Evolutionary conservation across 352 stramenopile genomes (phyloP), one percentile per base, ranked within the genome.

Genomic region (Phytophthora cactorum): DNA sequence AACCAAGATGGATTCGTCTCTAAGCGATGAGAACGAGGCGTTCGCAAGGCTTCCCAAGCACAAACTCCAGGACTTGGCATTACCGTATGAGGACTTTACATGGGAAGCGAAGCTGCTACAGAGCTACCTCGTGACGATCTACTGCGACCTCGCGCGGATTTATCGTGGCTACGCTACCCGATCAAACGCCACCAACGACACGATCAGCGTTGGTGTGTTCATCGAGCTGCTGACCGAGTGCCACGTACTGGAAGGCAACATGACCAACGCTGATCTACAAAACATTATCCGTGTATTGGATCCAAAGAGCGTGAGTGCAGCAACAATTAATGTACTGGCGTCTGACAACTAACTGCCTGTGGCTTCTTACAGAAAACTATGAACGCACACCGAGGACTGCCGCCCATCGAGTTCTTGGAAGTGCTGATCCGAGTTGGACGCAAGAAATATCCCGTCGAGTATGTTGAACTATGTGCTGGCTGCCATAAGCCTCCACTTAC

Each of bases 71-170:
- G 84, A 92, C 53, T 57, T 92, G 34, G 72, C 76, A 17, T 56
- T 89, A 15, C 72, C 81, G 5, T 89, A 84, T 25, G 84, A 92
- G 28, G 81, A 92, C 47, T 87, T 90, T 53, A 47, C 57, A 10
- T 92, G 86, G 86, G 86, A 93, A 39, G 56, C 67, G 14, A 91
- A 93, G 63, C 68, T 93, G 47, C 71, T 93, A 47, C 86, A 93
- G 60, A 90, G 75, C 34, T 92, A 83, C 50, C 52, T 93, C 15
- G 65, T 80, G 31, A 90, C 80, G 9, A 79, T 90, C 52, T 81
- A 88, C 68, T 90, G 82, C 58, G 86, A 92, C 52, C 74, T 94
- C 12, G 84, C 77, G 29, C 81, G 86, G 5, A 94, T 92, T 53
- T 94, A 92, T 47, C 77, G 84, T 1, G 80, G 80, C 27, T 94